Percentiles rank a stretch among this genome's conserved stretches.
Conservation (phyloP, 768 basidiomycete genomes). For the Daedalea quercina region DNA sequence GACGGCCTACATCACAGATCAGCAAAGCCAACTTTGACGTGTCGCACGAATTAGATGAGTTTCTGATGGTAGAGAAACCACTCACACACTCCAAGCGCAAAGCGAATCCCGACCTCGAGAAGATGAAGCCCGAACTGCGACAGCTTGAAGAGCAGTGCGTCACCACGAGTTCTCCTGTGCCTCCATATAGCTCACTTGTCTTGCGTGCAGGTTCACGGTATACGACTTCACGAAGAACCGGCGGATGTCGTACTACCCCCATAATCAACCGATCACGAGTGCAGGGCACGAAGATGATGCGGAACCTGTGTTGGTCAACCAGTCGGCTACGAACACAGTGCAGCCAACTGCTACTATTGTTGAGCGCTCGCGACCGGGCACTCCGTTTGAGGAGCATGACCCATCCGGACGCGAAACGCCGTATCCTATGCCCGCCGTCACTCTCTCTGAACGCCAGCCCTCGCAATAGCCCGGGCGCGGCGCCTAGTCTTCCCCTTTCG, state of each 20-base stretch:
- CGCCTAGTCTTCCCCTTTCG: neutral
- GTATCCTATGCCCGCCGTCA: slow-evolving; percentile 12
- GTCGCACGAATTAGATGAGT: slow-evolving; percentile 94
- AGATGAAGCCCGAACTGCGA: slow-evolving; percentile 86
- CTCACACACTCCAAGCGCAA: slow-evolving; percentile 92
- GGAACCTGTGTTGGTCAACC: slow-evolving; percentile 22
- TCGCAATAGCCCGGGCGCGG: neutral
- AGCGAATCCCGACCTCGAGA: slow-evolving; percentile 76
- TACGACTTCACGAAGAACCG: slow-evolving; percentile 76
- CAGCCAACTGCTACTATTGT: slow-evolving; percentile 37
- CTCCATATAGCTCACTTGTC: neutral
- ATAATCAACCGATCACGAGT: slow-evolving; percentile 57
- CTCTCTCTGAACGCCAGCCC: neutral
- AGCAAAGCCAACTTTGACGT: slow-evolving; percentile 99
- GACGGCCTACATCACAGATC: slow-evolving; percentile 42
- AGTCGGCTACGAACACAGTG: slow-evolving; percentile 33
- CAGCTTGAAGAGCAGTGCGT: slow-evolving; percentile 85
- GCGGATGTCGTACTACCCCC: slow-evolving; percentile 83
- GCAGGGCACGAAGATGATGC: slow-evolving; percentile 10
- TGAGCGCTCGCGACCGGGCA: slow-evolving; percentile 36
- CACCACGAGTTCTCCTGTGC: neutral
- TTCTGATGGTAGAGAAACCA: slow-evolving; percentile 97
- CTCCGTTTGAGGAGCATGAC: slow-evolving; percentile 23
- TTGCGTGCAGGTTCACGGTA: slow-evolving; percentile 63
- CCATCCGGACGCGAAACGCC: slow-evolving; percentile 7